Base-by-base conservation (phyloP, 805 yeast species). In the Ogataea salicorniae region DNA sequence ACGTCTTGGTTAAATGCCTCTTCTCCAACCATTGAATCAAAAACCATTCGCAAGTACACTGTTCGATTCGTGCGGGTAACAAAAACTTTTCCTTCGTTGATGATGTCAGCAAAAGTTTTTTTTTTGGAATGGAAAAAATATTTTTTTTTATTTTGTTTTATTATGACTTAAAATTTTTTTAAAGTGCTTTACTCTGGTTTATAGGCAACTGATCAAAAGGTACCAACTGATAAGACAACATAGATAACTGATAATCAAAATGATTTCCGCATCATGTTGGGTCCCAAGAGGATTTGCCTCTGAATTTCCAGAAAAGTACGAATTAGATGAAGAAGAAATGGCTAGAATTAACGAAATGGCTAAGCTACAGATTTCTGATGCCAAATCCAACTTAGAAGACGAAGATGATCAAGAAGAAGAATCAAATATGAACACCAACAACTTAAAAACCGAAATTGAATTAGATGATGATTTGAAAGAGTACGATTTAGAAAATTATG, bases 281-380 rank as follows among this genome's bases (percentile, higher is more conserved):
- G 96, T 92, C 22, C 97, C 98, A 43, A 80, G 96, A 60, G 99
- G 99, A 5, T 86, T 76, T 66, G 95, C 99, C 29, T 79, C 95
- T 36, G 97, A 91, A 66, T 87, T 84, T 62, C 98, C 99, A 6
- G 88, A 81, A 59, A 80, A 85, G 61, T 90, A 89, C 59, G 96
- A 88, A 56, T 71, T 92, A 46, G 83, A 90, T 56, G 98, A 94
- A 52, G 92, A 79, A 50, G 99, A 94, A 69, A 83, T 94, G 87
- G 92, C 81, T 48, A 79, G 97, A 69, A 90, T 94, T 63, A 79
- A 83, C 52, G 80, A 82, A 55, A 76, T 94, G 80, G 96, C 98
- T 45, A 79, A 84, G 49, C 72, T 90, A 57, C 88, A 91, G 63
- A 71, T 94, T 42, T 76, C 77, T 37, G 97, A 88, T 53, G 94